Evolutionary conservation across 306 rosid species (phyloP).

Genomic region (Dryas alaskensis): DNA sequence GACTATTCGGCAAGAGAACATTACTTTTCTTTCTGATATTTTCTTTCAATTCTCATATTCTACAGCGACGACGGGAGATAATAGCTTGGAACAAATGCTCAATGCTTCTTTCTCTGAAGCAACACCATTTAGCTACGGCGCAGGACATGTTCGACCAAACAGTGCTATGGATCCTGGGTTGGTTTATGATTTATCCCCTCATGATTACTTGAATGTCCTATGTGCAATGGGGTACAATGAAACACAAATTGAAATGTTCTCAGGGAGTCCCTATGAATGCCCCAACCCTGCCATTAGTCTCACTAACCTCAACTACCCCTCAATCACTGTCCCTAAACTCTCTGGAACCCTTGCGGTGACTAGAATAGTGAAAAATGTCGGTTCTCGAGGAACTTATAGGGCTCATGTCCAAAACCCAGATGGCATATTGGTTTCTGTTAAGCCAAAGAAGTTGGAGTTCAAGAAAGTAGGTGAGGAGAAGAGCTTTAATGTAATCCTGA

Average conservation of each 20-base stretch:
- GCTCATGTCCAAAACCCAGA: slow-evolving; percentile 43
- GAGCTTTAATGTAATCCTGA: slow-evolving; percentile 48
- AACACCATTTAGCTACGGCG: slow-evolving; percentile 80
- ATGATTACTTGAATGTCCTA: slow-evolving; percentile 62
- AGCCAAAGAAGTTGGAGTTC: slow-evolving; percentile 64
- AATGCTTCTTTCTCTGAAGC: slow-evolving; percentile 54
- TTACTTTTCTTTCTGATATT: not conserved
- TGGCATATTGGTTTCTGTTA: slow-evolving; percentile 49
- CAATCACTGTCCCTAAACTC: slow-evolving; percentile 72
- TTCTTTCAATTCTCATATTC: slow-evolving; percentile 6
- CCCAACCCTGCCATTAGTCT: slow-evolving; percentile 31
- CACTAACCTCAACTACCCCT: slow-evolving; percentile 73
- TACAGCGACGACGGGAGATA: slow-evolving; percentile 61
- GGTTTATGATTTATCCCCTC: slow-evolving; percentile 58
- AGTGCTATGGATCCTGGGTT: slow-evolving; percentile 84
- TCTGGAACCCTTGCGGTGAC: slow-evolving; percentile 46
- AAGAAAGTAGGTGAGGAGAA: slow-evolving; percentile 58
- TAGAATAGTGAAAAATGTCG: slow-evolving; percentile 73
- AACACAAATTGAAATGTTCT: slow-evolving; percentile 47
- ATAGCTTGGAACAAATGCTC: slow-evolving; percentile 46
- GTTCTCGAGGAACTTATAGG: slow-evolving; percentile 57
- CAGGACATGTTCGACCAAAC: slow-evolving; percentile 79
- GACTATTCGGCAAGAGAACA: not conserved
- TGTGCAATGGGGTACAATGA: slow-evolving; percentile 64
- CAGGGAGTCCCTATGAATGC: slow-evolving; percentile 42